A percentile compares a stretch with the other conserved stretches of the same genome.
These are phyloP conservation scores for Diaporthe amygdali DNA, from an alignment of 2,329 filamentous ascomycete genomes.

Conservation along the genomic window DNA sequence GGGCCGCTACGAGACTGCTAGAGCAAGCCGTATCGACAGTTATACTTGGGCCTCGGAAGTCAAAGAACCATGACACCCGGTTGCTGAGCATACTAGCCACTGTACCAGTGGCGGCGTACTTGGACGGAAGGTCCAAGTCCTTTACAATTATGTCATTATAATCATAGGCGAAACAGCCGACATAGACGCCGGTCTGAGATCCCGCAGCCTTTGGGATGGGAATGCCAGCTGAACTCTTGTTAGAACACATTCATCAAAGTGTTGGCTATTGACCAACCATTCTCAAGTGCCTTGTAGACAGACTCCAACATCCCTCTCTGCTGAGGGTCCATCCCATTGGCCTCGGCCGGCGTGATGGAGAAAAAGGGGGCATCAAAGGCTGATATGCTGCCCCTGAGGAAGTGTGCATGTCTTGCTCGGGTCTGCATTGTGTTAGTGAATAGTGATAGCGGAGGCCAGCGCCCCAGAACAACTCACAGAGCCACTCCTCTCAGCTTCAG, in stretches of 20 bases:
- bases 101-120: slow-evolving; percentile 36
- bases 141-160: slow-evolving; percentile 28
- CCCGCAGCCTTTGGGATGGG: slow-evolving; percentile 11
- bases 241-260: neutral
- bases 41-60: slow-evolving; percentile 38
- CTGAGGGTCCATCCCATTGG: slow-evolving; percentile 25
- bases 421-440: neutral
- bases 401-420: slow-evolving; percentile 18
- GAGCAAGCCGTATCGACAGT: slow-evolving; percentile 47
- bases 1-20: slow-evolving; percentile 38
- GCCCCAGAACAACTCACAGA: slow-evolving; percentile 33
- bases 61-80: slow-evolving; percentile 42
- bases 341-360: slow-evolving; percentile 23
- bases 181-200: slow-evolving; percentile 29
- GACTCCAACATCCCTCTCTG: slow-evolving; percentile 24
- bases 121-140: slow-evolving; percentile 30
- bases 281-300: slow-evolving; percentile 24
- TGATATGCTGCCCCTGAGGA: slow-evolving; percentile 10
- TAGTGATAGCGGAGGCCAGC: too few species aligned
- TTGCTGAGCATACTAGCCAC: slow-evolving; percentile 38
- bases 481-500: slow-evolving; percentile 33
- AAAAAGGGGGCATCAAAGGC: slow-evolving; percentile 28
- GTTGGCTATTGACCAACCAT: slow-evolving; percentile 12
- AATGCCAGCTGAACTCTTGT: slow-evolving; percentile 15
- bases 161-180: slow-evolving; percentile 34